Percentiles rank a stretch among this genome's conserved stretches.
Evolutionary conservation across 164 flowering plant species (phyloP).

Genomic region (Akebia trifoliata): DNA sequence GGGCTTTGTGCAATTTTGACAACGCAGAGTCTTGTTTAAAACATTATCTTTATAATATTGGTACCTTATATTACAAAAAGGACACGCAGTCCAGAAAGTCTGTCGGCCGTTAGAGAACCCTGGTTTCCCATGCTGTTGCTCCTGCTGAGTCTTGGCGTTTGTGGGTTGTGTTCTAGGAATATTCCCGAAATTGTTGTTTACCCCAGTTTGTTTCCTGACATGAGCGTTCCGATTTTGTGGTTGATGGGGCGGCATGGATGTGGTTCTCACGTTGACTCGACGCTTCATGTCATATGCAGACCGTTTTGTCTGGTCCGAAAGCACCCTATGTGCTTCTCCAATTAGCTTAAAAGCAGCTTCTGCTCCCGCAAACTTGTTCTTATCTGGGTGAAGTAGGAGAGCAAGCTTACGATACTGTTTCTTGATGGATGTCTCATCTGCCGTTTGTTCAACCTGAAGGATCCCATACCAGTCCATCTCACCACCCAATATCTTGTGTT

Average conservation of each 20-base stretch:
- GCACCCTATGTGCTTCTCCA: slow-evolving; percentile 69
- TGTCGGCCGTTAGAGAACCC: slow-evolving; percentile 5
- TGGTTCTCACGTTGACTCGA: slow-evolving; percentile 12
- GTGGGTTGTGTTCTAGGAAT: slow-evolving; percentile 14
- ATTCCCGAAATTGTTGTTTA: slow-evolving; percentile 8
- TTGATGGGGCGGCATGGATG: slow-evolving; percentile 22
- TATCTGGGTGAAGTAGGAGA: slow-evolving; percentile 81
- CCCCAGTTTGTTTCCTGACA: slow-evolving; percentile 17
- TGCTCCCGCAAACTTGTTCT: slow-evolving; percentile 79
- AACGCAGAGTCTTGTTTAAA: slow-evolving; percentile 20
- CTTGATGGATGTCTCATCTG: slow-evolving; percentile 64
- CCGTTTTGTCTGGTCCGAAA: slow-evolving; percentile 45
- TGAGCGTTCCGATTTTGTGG: slow-evolving; percentile 12
- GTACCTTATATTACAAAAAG: slow-evolving; percentile 27
- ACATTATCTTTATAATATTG: slow-evolving; percentile 27
- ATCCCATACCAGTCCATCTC: slow-evolving; percentile 80
- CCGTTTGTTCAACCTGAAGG: slow-evolving; percentile 54
- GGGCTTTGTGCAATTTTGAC: slow-evolving; percentile 26
- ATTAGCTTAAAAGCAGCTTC: slow-evolving; percentile 80
- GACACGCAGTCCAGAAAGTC: slow-evolving; percentile 38
- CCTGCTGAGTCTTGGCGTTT: too few relatives aligned
- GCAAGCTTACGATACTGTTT: slow-evolving; percentile 79
- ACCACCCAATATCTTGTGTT: slow-evolving; percentile 33
- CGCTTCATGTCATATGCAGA: slow-evolving; percentile 42
- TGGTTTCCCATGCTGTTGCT: slow-evolving; percentile 23